Base-by-base conservation (phyloP, 108 stramenopile species). In the Cylindrotheca fusiformis region DNA sequence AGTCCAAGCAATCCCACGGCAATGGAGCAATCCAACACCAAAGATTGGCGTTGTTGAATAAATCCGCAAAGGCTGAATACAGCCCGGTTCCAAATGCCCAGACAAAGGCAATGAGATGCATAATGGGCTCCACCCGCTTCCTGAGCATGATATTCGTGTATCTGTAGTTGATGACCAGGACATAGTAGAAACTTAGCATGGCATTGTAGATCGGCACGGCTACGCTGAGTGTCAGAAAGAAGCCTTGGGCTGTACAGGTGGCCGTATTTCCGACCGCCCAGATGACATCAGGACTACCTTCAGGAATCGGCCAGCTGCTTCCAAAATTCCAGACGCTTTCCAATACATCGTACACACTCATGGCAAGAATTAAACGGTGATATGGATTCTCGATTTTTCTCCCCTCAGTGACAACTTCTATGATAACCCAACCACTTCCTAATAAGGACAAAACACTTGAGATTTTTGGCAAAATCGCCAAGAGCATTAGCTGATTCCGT, bases 1-100 rank as follows among this genome's bases (percentile, higher is more conserved):
- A 53, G 12, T 48, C 59, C 33, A 47, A 32, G 32, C 81, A 83
- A n/a, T 20, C 32, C 10, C 27, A 2, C 0, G 82, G 82, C 33
- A 74, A 66, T 3, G 72, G 47, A 21, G 82, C 63, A 31, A 79
- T 79, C 82, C 82, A 83, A 41, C 82, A 83, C 76, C 79, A 77
- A 17, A 78, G 29, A 2, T 64, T 51, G 1, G 76, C 76, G 44
- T 63, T 66, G 59, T 83, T 83, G 31, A 69, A 78, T 30, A 80
- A 32, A 10, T 52, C 68, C 26, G 77, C 26, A 4, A 69, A 41
- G 19, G 71, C 24, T 0, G 60, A 72, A 1, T 53, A 26, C 12
- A 72, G 18, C 0, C 71, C 62, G 1, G 71, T 64, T 0, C 49
- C 69, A 21, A 75, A 33, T 0, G 69, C 56, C 27, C 58, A 30